Base-by-base conservation (phyloP, 139 green algal genomes). In the Coelastrella sp. region DNA sequence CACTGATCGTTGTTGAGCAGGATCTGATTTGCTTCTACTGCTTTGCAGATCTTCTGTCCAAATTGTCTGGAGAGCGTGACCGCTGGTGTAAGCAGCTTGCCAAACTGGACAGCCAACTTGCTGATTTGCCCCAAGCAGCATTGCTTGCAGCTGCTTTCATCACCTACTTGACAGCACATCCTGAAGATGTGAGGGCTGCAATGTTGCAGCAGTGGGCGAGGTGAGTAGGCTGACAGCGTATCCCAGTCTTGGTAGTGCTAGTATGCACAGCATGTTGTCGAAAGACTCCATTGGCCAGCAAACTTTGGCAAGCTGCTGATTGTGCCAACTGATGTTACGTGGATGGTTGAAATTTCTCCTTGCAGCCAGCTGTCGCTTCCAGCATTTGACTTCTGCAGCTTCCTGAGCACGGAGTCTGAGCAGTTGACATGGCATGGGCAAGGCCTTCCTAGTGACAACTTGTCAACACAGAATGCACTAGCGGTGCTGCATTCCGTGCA, bases 361-460 rank as follows among this genome's bases (percentile, higher is more conserved):
- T 5, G 34, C 48, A 68, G 75, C 15, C 77, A 64, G 5, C 17
- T 51, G 17, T 45, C 45, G 1, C 40, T 87, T 6, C 34, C 66
- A 8, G 66, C 87, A 8, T 98, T 94, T 67, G 86, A 91, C 69
- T 69, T 95, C 27, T 81, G 32, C 4, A 78, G 79, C 41, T 96
- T 96, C 90, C 89, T 96, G 86, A 88, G 66, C 68, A 92, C 59
- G 34, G 94, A 97, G 88, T 89, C 81, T 27, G 87, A 96, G 88
- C 91, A 94, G 92, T 89, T 96, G 51, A 91, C 88, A 38, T 98
- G 94, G 94, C 94, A 95, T 83, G 73, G 82, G 0, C 87, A 94
- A 91, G 94, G 92, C 8, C 86, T 98, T 43, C 93, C 95, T 13
- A 86, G 51, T 4, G 94, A 97, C 50, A 71, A 85, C 15, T 88